Conservation (phyloP, 768 basidiomycete genomes). For the Mycena epipterygia region DNA sequence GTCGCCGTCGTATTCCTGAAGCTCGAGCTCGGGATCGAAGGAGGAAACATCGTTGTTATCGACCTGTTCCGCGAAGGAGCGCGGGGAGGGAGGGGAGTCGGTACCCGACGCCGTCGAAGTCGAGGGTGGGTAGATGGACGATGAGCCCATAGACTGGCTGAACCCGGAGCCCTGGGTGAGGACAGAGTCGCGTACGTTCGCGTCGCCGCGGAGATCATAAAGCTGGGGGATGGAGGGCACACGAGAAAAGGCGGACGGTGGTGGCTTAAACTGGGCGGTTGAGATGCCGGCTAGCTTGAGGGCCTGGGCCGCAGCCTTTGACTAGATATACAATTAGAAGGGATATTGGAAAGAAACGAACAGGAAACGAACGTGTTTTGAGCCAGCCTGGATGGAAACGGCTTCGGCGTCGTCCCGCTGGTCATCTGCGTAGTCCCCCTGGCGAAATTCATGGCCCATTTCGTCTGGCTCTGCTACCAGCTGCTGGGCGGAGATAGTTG, state of each 20-base stretch:
- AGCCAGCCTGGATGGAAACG: conserved; percentile 29
- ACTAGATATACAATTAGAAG: conserved; percentile 40
- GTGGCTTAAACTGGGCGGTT: conserved; percentile 40
- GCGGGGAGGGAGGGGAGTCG: conserved; percentile 75
- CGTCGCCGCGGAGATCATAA: conserved; percentile 40
- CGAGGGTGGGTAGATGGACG: conserved; percentile 84
- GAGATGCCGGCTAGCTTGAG: conserved; percentile 48
- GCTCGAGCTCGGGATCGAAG: conserved; percentile 62
- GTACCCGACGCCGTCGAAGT: conserved; percentile 74
- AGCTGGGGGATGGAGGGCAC: conserved; percentile 58
- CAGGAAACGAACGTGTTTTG: conserved; percentile 53
- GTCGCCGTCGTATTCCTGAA: conserved; percentile 72
- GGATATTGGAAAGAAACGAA: background rate
- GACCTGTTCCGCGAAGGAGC: conserved; percentile 62
- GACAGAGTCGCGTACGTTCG: conserved; percentile 67
- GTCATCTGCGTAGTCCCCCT: background rate
- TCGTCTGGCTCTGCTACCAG: conserved; percentile 28
- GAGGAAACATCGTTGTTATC: conserved; percentile 61
- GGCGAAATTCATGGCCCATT: background rate
- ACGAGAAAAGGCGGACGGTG: conserved; percentile 63
- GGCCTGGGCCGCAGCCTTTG: conserved; percentile 50
- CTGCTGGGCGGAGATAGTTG: conserved; percentile 10
- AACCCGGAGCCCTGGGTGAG: conserved; percentile 60
- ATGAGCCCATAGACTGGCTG: conserved; percentile 78
- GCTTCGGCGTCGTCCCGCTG: background rate